These are phyloP conservation scores for Rhodotorula sp. DNA, from an alignment of 1,284 basidiomycete species.

Conservation along the genomic window DNA sequence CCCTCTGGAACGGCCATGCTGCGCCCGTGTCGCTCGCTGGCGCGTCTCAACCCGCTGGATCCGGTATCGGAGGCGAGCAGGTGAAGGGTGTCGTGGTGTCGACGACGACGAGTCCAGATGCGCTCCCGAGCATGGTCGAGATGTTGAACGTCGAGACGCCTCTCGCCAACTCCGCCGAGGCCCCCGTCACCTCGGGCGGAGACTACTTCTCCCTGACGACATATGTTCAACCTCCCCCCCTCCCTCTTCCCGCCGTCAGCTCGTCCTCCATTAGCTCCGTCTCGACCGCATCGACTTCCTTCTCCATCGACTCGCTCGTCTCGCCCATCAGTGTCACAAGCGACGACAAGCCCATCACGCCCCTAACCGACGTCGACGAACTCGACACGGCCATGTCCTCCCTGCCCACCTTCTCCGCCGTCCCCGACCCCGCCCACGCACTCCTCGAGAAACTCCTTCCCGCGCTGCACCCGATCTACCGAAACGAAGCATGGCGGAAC, in stretches of 20 bases:
- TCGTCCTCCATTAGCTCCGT: not conserved
- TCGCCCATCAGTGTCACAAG: not conserved
- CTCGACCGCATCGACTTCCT: not conserved
- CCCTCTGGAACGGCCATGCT: slow-evolving; percentile 2
- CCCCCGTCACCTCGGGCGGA: not conserved
- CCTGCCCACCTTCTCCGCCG: not conserved
- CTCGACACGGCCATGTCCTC: not conserved
- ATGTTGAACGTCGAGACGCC: slow-evolving; percentile 26
- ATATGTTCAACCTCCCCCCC: not conserved
- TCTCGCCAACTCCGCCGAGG: not conserved
- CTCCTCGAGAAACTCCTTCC: not conserved
- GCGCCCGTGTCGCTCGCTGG: not conserved
- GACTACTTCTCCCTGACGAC: slow-evolving; percentile 24
- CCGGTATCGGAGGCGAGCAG: not conserved
- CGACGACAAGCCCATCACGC: not conserved
- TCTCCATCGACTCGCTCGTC: not conserved
- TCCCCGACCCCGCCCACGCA: too few relatives aligned
- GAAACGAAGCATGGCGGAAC: slow-evolving; percentile 19
- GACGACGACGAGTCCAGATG: not conserved
- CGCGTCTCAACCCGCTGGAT: too few relatives aligned
- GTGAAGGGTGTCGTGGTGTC: not conserved
- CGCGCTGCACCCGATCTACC: slow-evolving; percentile 9
- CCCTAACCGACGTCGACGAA: not conserved
- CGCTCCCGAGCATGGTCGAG: slow-evolving; percentile 13
- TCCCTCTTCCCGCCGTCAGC: not conserved